phyloP scores from a whole-genome alignment of 1,139 yeast genomes.

The Casaregolazyma lundiana region DNA sequence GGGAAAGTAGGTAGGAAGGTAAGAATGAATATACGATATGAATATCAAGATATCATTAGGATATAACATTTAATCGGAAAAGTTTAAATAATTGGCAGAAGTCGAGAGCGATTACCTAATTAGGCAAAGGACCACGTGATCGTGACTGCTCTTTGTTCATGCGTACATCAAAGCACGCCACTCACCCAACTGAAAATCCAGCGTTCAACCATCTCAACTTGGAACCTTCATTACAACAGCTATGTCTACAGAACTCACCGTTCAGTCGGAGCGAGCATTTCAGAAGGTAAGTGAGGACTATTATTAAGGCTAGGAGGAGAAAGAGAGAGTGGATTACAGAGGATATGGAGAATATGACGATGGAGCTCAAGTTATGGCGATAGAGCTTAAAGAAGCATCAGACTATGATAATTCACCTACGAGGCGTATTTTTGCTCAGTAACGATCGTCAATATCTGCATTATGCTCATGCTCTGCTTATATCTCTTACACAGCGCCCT shows the following conservation, averaged over 20 bases:
- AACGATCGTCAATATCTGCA: not conserved
- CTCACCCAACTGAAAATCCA: conserved; percentile 5
- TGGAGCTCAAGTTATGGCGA: too few species aligned
- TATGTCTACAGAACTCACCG: conserved; percentile 99
- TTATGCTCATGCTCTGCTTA: not conserved
- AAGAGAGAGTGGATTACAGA: not conserved
- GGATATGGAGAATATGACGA: not conserved
- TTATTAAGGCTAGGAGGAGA: not conserved
- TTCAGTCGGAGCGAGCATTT: conserved; percentile 99
- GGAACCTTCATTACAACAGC: conserved; percentile 9
- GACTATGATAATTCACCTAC: too few species aligned
- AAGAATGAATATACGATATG: too few species aligned
- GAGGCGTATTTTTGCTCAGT: too few species aligned
- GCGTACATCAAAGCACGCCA: conserved; percentile 8
- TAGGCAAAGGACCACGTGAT: too few species aligned
- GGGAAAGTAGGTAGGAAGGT: not conserved
- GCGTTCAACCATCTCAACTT: conserved; percentile 12
- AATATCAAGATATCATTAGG: too few species aligned
- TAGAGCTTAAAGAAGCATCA: too few species aligned
- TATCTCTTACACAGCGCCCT: not conserved
- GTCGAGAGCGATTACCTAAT: too few species aligned
- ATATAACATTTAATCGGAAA: too few species aligned
- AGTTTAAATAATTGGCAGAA: too few species aligned
- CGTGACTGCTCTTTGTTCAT: conserved; percentile 2
- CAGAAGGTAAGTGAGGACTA: conserved; percentile 77